Evolutionary conservation across 2,329 filamentous ascomycete genomes (phyloP), one percentile per base, ranked within the genome.

Genomic region (Corynespora cassiicola): DNA sequence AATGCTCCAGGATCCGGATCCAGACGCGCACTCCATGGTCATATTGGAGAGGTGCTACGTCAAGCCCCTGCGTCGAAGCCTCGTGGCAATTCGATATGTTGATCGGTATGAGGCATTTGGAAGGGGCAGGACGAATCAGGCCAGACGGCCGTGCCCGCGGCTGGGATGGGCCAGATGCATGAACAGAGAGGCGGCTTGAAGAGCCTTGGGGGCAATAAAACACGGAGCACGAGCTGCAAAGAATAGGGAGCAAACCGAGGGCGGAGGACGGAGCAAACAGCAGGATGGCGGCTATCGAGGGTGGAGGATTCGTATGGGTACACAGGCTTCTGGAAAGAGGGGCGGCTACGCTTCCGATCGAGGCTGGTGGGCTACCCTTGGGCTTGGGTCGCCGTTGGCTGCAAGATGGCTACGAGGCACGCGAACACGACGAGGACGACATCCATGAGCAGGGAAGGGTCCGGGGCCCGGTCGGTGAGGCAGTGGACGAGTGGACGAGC

Each of bases 381-480:
- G 39, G 42, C 39, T 33, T 43, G 43, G 43, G 39, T 39, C 43
- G 21, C 32, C 43, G 39, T 39, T 47, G 38, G 40, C 11, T 31
- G 34, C 36, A 42, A 18, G 11, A 33, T 35, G 35, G 35, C 43
- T 35, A 36, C 24, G 31, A 36, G 39, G 31, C 33, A 31, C 18
- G 28, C 20, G 35, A 43, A 41, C 39, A 35, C 20, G 26, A 31
- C 38, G 7, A 23, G 15, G 21, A 14, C 18, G 12, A 23, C 11
- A 3, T n/a, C 9, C 24, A 15, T 14, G 4, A 29, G 16, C 36
- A 39, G 22, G 36, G 36, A 18, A 18, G 26, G n/a, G 34, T 38
- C 23, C 27, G 35, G 35, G 35, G 25, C n/a, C n/a, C n/a, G n/a
- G n/a, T n/a, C n/a, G n/a, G n/a, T n/a, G n/a, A n/a, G n/a, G n/a